These are phyloP conservation scores for Grosmannia serpens DNA, from an alignment of 2,329 filamentous ascomycete species.

Conservation along the genomic window DNA sequence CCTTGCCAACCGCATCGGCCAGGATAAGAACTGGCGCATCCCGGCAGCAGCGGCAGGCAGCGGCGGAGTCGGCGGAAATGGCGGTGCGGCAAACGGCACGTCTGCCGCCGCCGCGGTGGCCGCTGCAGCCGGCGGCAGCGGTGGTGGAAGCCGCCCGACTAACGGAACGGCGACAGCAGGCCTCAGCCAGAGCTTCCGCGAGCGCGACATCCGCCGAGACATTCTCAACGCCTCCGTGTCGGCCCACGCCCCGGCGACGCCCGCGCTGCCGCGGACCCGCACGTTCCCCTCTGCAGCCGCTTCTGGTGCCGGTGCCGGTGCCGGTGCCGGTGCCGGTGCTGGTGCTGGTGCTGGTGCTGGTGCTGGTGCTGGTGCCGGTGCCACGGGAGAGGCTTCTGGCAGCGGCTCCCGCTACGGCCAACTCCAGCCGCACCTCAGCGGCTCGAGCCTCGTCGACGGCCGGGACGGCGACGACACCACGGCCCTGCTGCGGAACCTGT, in stretches of 20 bases:
- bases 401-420: slow-evolving; percentile 14
- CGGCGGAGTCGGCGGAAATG: too few species aligned
- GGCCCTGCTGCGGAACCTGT: slow-evolving; percentile 43
- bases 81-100: neutral
- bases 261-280: neutral
- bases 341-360: too few species aligned
- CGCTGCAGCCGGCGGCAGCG: neutral
- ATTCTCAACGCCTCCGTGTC: slow-evolving; percentile 2
- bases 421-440: slow-evolving; percentile 32
- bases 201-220: slow-evolving; percentile 13
- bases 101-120: neutral
- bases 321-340: neutral
- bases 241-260: neutral
- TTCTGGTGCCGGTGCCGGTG: too few species aligned
- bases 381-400: neutral
- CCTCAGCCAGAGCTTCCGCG: slow-evolving; percentile 28
- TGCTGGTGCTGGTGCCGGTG: neutral
- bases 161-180: slow-evolving; percentile 10
- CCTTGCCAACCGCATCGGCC: slow-evolving; percentile 38
- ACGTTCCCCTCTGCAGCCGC: neutral
- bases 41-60: slow-evolving; percentile 22
- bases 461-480: slow-evolving; percentile 39
- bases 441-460: slow-evolving; percentile 35
- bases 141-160: neutral
- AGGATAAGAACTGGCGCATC: slow-evolving; percentile 38